These are phyloP conservation scores for Saccharomycopsis microspora DNA, from an alignment of 805 yeast species.

Conservation along the genomic window DNA sequence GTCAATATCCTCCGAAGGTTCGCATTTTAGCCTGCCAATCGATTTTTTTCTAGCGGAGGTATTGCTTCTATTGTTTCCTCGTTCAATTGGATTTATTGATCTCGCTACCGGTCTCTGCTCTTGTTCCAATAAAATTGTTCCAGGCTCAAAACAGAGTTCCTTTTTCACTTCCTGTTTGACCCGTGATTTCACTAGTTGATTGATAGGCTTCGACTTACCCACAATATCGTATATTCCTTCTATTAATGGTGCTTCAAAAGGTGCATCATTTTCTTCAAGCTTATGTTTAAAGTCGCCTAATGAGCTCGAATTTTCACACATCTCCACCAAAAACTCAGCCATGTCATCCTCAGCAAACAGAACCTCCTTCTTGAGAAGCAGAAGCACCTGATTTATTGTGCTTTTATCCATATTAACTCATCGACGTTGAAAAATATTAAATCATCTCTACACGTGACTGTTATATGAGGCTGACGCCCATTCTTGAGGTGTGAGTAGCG, in stretches of 20 bases:
- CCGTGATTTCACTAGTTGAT: not conserved
- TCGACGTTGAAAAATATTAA: too few species aligned
- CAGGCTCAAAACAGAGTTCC: not conserved
- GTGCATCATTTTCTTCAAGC: conserved; percentile 34
- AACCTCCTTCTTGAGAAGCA: conserved; percentile 1
- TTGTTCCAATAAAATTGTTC: not conserved
- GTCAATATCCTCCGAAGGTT: not conserved
- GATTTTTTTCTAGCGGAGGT: not conserved
- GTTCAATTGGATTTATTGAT: not conserved
- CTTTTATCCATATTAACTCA: too few species aligned
- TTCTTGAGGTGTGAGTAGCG: too few species aligned
- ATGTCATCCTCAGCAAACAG: conserved; percentile 29
- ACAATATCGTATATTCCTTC: conserved; percentile 13
- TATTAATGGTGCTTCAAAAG: conserved; percentile 22
- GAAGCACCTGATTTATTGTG: too few species aligned
- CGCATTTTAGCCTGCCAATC: not conserved
- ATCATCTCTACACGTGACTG: too few species aligned
- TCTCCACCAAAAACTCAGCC: conserved; percentile 34
- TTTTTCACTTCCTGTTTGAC: not conserved
- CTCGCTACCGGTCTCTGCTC: not conserved
- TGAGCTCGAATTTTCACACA: conserved; percentile 25
- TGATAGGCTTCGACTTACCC: not conserved
- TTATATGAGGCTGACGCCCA: too few species aligned
- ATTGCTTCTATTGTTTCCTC: not conserved
- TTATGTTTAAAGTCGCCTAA: conserved; percentile 26